Percentiles rank a stretch among this genome's conserved stretches.
Conservation (phyloP, 2,329 filamentous ascomycete genomes). For the Fusarium sp. region DNA sequence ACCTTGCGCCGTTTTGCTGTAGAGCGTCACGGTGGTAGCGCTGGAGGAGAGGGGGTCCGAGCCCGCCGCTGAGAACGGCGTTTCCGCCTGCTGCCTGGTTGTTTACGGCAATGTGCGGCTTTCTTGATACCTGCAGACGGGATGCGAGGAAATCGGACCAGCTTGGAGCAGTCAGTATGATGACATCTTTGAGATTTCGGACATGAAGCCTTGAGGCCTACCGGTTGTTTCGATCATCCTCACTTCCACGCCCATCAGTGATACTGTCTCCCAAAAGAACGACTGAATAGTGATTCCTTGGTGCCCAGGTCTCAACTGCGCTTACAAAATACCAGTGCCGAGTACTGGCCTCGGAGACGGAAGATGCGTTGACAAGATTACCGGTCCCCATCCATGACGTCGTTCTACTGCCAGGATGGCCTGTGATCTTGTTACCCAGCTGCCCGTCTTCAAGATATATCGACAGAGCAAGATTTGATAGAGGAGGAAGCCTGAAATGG, state of each 20-base stretch:
- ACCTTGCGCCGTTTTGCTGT: conserved; percentile 18
- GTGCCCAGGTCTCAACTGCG: conserved; percentile 20
- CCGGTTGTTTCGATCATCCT: conserved; percentile 27
- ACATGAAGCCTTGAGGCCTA: not conserved
- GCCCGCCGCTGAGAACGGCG: conserved; percentile 24
- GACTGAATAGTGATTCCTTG: conserved; percentile 20
- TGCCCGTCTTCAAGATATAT: conserved; percentile 23
- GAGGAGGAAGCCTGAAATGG: conserved; percentile 17
- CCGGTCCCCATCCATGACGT: conserved; percentile 31
- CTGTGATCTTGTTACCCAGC: conserved; percentile 22
- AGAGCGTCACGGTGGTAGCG: conserved; percentile 29
- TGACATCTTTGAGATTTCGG: not conserved
- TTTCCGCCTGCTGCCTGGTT: conserved; percentile 32
- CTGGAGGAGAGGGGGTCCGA: conserved; percentile 21
- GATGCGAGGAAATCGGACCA: conserved; percentile 29
- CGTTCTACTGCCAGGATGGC: conserved; percentile 30
- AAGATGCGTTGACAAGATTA: conserved; percentile 24
- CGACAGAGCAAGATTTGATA: conserved; percentile 25
- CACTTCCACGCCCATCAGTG: conserved; percentile 31
- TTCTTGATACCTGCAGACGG: conserved; percentile 12
- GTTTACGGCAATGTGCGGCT: conserved; percentile 24
- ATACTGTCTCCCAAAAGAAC: conserved; percentile 30
- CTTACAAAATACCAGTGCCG: conserved; percentile 31
- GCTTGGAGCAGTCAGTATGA: not conserved
- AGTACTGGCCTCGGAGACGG: conserved; percentile 24